phyloP scores from a whole-genome alignment of 163 green algal species.

The Trebouxiophyceae sp. region DNA sequence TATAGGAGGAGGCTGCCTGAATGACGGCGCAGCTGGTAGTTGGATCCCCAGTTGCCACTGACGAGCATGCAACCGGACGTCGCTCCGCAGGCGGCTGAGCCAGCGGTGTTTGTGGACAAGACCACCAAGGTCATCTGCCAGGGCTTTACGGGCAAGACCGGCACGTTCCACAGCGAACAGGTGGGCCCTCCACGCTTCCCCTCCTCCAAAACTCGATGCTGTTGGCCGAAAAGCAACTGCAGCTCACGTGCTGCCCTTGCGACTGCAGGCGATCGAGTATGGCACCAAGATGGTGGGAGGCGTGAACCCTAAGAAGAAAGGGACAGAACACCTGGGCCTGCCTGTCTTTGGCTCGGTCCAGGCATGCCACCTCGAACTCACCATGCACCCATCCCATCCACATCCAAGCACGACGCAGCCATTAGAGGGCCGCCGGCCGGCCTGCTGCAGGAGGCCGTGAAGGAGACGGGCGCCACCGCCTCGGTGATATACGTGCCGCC shows the following conservation, averaged over 20 bases:
- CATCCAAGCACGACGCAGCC: too few species aligned
- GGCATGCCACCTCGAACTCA: too few species aligned
- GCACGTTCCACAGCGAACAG: conserved; percentile 97
- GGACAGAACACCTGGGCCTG: conserved; percentile 87
- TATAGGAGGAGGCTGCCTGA: too few species aligned
- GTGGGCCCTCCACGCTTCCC: conserved; percentile 19
- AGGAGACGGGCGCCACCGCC: conserved; percentile 76
- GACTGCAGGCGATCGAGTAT: conserved; percentile 86
- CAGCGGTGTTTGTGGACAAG: conserved; percentile 95
- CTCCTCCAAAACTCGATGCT: too few species aligned
- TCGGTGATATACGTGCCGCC: conserved; percentile 96
- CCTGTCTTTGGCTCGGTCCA: conserved; percentile 89
- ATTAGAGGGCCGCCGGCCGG: too few species aligned
- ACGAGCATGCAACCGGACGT: too few species aligned
- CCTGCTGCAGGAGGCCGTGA: conserved; percentile 63
- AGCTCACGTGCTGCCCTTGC: background rate
- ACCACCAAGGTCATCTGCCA: conserved; percentile 96
- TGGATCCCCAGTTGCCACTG: too few species aligned
- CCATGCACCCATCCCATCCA: too few species aligned
- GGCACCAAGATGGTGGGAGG: conserved; percentile 97
- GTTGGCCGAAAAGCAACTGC: too few species aligned
- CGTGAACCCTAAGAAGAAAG: conserved; percentile 95
- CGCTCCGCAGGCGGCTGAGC: conserved; percentile 31
- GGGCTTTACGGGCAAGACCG: conserved; percentile 96
- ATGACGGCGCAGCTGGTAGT: too few species aligned